Evolutionary conservation across 768 basidiomycete species (phyloP).

Genomic region (Serendipita indica): DNA sequence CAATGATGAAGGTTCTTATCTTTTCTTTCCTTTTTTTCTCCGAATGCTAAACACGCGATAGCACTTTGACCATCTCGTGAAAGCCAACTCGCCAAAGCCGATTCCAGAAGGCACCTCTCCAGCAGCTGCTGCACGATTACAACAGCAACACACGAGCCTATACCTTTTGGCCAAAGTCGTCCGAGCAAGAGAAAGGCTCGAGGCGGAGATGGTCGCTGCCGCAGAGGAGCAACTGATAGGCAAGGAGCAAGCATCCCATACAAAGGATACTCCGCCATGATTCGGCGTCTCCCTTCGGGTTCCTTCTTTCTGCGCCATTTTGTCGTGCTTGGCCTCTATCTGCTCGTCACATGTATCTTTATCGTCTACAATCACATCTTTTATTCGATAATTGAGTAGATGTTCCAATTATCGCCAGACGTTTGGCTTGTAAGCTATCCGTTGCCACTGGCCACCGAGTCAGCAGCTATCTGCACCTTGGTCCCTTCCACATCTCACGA

Average conservation of each 20-base stretch:
- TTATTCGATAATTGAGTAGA: background rate
- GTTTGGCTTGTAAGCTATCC: background rate
- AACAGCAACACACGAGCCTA: constrained; percentile 35
- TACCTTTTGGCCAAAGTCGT: constrained; percentile 97
- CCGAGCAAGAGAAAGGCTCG: constrained; percentile 85
- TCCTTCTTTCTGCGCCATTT: too few species aligned
- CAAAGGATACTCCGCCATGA: background rate
- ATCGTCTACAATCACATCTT: background rate
- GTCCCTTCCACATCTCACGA: constrained; percentile 18
- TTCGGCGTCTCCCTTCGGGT: background rate
- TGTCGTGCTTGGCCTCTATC: background rate
- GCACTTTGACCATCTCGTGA: constrained; percentile 90
- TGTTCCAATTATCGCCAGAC: background rate
- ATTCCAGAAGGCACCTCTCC: constrained; percentile 28
- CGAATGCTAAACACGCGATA: constrained; percentile 21
- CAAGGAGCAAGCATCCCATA: background rate
- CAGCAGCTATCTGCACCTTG: background rate
- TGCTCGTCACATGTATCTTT: background rate
- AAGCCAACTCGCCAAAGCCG: constrained; percentile 66
- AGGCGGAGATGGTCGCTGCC: constrained; percentile 50
- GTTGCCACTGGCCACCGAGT: background rate
- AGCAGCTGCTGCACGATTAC: constrained; percentile 32
- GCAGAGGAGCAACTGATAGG: constrained; percentile 17
- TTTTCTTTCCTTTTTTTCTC: background rate
- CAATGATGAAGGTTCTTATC: constrained; percentile 38